Percentiles rank a stretch among this genome's conserved stretches.
Conservation (phyloP, 305 asterid species). For the Fraxinus floribunda region DNA sequence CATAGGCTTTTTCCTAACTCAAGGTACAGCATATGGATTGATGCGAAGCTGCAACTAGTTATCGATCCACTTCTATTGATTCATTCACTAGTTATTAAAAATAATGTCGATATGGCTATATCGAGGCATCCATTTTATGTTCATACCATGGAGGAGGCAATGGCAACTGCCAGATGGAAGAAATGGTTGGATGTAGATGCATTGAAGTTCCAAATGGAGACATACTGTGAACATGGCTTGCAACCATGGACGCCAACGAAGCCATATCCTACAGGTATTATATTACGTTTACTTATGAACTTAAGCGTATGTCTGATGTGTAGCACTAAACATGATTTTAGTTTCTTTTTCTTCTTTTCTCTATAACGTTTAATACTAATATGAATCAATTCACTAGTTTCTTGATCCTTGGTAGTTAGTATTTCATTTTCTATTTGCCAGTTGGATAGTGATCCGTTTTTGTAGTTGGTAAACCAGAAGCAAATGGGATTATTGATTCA, state of each 20-base stretch:
- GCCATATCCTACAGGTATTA: constrained; percentile 72
- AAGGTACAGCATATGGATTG: constrained; percentile 76
- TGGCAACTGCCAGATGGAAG: constrained; percentile 86
- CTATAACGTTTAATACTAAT: not conserved
- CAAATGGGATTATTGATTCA: not conserved
- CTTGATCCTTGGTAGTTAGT: not conserved
- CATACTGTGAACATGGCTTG: constrained; percentile 71
- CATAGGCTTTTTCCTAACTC: constrained; percentile 84
- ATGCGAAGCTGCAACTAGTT: constrained; percentile 76
- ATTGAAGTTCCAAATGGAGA: constrained; percentile 73
- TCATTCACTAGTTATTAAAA: constrained; percentile 56
- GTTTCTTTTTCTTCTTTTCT: not conserved
- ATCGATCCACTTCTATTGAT: constrained; percentile 80
- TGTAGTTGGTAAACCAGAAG: not conserved
- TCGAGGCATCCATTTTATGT: constrained; percentile 67
- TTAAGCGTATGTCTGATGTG: not conserved
- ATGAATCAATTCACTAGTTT: not conserved
- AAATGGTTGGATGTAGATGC: constrained; percentile 79
- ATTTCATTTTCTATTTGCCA: not conserved
- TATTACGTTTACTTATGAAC: not conserved
- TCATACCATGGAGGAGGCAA: constrained; percentile 81
- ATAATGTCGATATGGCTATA: constrained; percentile 69
- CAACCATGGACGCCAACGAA: constrained; percentile 68
- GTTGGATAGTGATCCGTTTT: not conserved
- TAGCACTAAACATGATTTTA: not conserved